Base-by-base conservation (phyloP, 345 rosid genomes). In the Mangifera indica region DNA sequence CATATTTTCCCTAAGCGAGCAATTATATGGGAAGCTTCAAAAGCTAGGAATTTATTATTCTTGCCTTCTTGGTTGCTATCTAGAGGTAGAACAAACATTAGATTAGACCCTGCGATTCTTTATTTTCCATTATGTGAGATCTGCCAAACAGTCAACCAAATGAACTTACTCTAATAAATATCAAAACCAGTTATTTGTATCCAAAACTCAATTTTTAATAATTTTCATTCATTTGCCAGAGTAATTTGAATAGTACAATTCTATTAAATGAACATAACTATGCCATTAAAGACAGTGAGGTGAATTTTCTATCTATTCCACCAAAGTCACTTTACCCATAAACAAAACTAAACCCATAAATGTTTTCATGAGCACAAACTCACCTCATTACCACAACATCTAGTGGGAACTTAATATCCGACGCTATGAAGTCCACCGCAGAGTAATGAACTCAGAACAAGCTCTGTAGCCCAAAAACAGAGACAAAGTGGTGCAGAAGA, bases 251-350 rank as follows among this genome's bases (percentile, higher is more conserved):
- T 25, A 66, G 17, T 9, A 26, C 9, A 49, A 2, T 25, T 34
- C 11, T 17, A 26, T 25, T 66, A 25, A 48, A 66, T 17, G 45
- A 66, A 48, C 69, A 18, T 4, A 48, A 17, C 17, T 25, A 14
- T 6, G 34, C 7, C 40, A 26, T 26, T 13, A 29, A 26, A 9
- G 20, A 48, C 37, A 48, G 14, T 29, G 10, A 58, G 24, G 54
- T 46, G 55, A 49, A 57, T 14, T n/a, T n/a, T 15, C 10, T 44
- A 61, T 77, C 76, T 63, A 71, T 74, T 40, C 40, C 24, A 62
- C 17, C 53, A 18, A 59, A 60, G 48, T 49, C 60, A 62, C 37
- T 21, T 60, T 71, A 51, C 17, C 60, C 34, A 22, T 10, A n/a
- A 26, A 29, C 26, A n/a, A n/a, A 29, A 59, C 45, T 15, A 70